Evolutionary conservation across 352 stramenopile species (phyloP).

Genomic region (Globisporangium cederbergense): DNA sequence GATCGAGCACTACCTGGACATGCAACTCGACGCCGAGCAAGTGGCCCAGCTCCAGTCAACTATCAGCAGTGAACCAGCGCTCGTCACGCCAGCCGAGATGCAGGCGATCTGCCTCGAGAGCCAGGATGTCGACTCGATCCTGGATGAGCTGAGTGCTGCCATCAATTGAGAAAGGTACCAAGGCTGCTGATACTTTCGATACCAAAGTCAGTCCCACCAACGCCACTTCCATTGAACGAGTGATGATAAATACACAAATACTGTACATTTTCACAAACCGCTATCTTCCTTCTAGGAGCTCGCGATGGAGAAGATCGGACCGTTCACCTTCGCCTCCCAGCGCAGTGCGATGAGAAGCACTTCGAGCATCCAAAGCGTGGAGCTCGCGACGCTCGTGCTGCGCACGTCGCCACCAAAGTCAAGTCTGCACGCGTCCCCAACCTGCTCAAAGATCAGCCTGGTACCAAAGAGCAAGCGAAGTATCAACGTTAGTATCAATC

Average conservation of each 20-base stretch:
- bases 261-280: not conserved
- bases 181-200: not conserved
- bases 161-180: not conserved
- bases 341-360: constrained; percentile 56
- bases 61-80: not conserved
- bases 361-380: constrained; percentile 64
- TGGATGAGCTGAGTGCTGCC: constrained; percentile 16
- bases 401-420: constrained; percentile 48
- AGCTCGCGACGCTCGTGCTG: constrained; percentile 34
- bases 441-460: constrained; percentile 47
- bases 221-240: not conserved
- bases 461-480: not conserved
- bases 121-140: constrained; percentile 34
- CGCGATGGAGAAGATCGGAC: constrained; percentile 29
- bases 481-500: not conserved
- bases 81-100: constrained; percentile 34
- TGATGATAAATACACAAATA: not conserved
- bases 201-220: not conserved
- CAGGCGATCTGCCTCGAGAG: constrained; percentile 45
- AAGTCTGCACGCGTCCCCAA: constrained; percentile 28
- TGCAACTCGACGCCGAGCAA: constrained; percentile 47
- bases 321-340: constrained; percentile 52
- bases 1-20: constrained; percentile 37
- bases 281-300: not conserved
- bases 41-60: constrained; percentile 22